Evolutionary conservation across 169 alveolate genomes (phyloP), one percentile per base, ranked within the genome.

Genomic region (Cyclospora cayetanensis): DNA sequence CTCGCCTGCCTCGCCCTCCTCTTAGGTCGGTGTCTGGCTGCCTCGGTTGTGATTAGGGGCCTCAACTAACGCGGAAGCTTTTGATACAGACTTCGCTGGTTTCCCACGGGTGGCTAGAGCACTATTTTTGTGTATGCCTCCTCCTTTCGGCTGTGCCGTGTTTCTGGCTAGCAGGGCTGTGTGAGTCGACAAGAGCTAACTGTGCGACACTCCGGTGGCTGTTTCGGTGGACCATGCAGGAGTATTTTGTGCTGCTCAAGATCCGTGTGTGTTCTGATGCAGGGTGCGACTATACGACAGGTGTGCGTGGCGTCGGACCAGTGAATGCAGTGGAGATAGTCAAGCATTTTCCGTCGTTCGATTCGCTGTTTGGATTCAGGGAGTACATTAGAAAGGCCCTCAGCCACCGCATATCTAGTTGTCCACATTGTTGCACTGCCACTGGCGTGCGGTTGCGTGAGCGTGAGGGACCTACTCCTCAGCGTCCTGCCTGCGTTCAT

Each of bases 301-400:
- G 99, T 7, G 99, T 98, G n/a, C 94, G 92, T 66, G 99, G 99
- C 3, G 95, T 98, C 7, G 99, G 99, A 35, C 95, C 98, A 9
- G 99, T 98, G n/a, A 98, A 98, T 92, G 99, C 99, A 2, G 91
- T 98, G 74, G 99, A 98, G 92, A 95, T 96, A 27, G 92, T 98
- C 29, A 95, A 97, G 84, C 98, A 98, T 1, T 98, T 70, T 52
- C 46, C 84, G 25, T 65, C 90, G 25, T 66, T 91, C 4, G 87
- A 41, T 1, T 82, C 60, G 53, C 92, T 91, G 77, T 41, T 50
- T 20, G 27, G 41, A 4, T 41, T 79, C 25, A 50, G 79, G 0
- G 66, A 65, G 25, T 87, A 86, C 87, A 86, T 86, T 2, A 50
- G 25, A 70, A 20, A 20, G 22, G 60, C 83, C 20, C n/a, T 20